Conservation (phyloP, 2,329 filamentous ascomycete genomes). For the Fusarium sp. region DNA sequence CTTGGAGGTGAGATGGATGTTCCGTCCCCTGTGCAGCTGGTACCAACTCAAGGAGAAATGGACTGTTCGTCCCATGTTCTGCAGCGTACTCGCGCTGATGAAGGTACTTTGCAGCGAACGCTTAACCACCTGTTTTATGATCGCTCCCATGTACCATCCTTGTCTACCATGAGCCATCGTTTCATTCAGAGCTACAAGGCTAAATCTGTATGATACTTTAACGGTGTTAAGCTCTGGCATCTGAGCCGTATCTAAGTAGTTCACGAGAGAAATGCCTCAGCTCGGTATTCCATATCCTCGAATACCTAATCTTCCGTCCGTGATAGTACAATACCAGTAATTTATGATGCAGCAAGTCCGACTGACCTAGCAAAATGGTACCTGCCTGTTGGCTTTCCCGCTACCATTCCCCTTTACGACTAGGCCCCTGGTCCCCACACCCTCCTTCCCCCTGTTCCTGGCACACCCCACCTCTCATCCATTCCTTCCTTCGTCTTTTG, state of each 20-base stretch:
- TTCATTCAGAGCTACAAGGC: constrained; percentile 26
- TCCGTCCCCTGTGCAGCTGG: constrained; percentile 30
- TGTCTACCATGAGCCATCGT: constrained; percentile 36
- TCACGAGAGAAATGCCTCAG: background rate
- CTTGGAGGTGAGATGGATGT: background rate
- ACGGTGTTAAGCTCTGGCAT: background rate
- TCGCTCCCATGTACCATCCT: constrained; percentile 21
- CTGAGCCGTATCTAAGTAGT: background rate
- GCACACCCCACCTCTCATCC: constrained; percentile 37
- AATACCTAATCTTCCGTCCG: background rate
- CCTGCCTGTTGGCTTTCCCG: constrained; percentile 13
- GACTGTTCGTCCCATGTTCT: constrained; percentile 39
- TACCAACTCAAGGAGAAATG: constrained; percentile 12
- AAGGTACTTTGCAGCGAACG: constrained; percentile 10
- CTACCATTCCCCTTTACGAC: constrained; percentile 20
- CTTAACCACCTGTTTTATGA: constrained; percentile 13
- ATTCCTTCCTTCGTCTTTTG: constrained; percentile 27
- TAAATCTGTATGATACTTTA: constrained; percentile 1
- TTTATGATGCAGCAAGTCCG: background rate
- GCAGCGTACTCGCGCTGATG: constrained; percentile 1
- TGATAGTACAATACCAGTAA: background rate
- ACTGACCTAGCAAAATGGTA: constrained; percentile 9
- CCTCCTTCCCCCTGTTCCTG: constrained; percentile 21
- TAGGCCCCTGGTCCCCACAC: constrained; percentile 28
- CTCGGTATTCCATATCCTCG: background rate